Evolutionary conservation across 306 rosid genomes (phyloP).

Genomic region (Casuarina equisetifolia): DNA sequence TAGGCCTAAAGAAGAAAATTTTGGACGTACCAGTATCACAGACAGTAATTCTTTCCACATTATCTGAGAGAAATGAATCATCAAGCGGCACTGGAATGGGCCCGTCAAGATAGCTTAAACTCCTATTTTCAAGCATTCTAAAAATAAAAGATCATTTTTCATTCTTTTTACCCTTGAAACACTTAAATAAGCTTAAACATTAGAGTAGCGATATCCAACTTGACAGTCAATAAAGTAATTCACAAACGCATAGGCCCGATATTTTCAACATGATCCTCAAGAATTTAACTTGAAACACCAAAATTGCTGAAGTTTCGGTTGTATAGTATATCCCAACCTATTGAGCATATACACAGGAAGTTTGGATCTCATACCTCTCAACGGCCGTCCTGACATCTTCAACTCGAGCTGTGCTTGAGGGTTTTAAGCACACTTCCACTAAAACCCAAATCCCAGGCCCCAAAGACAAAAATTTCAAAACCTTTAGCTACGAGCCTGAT

Average conservation of each 20-base stretch:
- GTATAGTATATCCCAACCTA: no score
- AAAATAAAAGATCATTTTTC: constrained; percentile 6
- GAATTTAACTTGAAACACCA: neutral
- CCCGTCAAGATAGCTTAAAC: constrained; percentile 84
- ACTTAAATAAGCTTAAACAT: neutral
- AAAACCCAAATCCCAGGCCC: neutral
- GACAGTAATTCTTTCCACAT: constrained; percentile 71
- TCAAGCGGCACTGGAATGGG: constrained; percentile 70
- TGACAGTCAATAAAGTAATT: constrained; percentile 1
- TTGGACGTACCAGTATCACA: constrained; percentile 64
- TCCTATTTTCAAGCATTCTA: constrained; percentile 96
- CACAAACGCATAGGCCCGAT: constrained; percentile 13
- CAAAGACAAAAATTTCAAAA: neutral
- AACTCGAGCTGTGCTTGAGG: constrained; percentile 73
- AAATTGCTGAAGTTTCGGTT: neutral
- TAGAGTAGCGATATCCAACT: neutral
- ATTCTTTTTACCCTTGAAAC: neutral
- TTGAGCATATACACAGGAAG: neutral
- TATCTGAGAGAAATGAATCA: constrained; percentile 64
- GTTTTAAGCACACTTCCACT: constrained; percentile 86
- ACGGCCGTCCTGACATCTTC: constrained; percentile 70
- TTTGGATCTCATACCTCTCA: constrained; percentile 48
- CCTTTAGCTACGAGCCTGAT: constrained; percentile 5
- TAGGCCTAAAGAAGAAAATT: no score
- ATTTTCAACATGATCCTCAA: neutral